phyloP scores from a whole-genome alignment of 2,329 filamentous ascomycete species.

The Alternaria viburni region DNA sequence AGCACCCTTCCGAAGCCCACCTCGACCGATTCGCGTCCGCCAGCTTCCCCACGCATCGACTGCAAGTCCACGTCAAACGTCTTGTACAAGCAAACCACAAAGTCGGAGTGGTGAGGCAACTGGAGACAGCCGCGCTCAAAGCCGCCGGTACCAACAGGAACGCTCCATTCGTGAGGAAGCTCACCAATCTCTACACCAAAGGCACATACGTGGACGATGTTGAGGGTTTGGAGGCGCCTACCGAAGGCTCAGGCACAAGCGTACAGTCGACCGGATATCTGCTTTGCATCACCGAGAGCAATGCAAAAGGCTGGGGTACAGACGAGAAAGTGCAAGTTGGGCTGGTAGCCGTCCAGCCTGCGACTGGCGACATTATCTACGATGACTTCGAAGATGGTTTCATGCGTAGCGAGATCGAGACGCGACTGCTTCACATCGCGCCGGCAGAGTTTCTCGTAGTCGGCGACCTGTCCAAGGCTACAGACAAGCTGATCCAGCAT shows the following conservation, averaged over 20 bases:
- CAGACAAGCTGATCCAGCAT: constrained; percentile 89
- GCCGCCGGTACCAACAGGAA: constrained; percentile 95
- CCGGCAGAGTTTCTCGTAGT: constrained; percentile 95
- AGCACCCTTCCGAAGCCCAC: constrained; percentile 84
- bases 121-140: constrained; percentile 94
- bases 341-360: constrained; percentile 90
- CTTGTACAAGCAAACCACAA: constrained; percentile 93
- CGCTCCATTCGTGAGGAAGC: constrained; percentile 85
- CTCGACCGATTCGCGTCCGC: constrained; percentile 91
- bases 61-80: constrained; percentile 92
- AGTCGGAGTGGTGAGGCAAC: constrained; percentile 90
- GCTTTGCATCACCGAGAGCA: constrained; percentile 87
- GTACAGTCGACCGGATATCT: constrained; percentile 79
- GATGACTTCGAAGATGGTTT: constrained; percentile 97
- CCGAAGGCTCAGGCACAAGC: constrained; percentile 59
- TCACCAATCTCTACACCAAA: constrained; percentile 97
- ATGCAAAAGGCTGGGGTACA: constrained; percentile 78
- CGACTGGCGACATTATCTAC: constrained; percentile 94
- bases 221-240: constrained; percentile 70
- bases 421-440: constrained; percentile 90
- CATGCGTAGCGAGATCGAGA: constrained; percentile 96
- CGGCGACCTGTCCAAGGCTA: constrained; percentile 85
- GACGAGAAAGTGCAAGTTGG: constrained; percentile 95
- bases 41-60: constrained; percentile 88
- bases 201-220: constrained; percentile 96